These are phyloP conservation scores for Penicillium maclennaniae DNA, from an alignment of 495 filamentous ascomycete species.

Conservation along the genomic window DNA sequence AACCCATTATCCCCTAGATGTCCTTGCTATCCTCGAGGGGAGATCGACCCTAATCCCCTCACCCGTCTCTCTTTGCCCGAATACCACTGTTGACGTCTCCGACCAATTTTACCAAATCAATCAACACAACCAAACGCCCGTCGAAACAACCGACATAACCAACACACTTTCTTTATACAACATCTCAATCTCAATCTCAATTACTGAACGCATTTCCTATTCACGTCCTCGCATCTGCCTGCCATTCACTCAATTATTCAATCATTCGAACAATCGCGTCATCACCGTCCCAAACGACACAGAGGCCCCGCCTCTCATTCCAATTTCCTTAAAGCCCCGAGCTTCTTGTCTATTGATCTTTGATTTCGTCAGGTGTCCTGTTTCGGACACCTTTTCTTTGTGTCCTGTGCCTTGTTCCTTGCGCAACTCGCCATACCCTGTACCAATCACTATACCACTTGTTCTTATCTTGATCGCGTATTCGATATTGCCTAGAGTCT, in stretches of 20 bases:
- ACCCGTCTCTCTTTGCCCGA: neutral
- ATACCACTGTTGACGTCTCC: conserved; percentile 4
- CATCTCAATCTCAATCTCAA: neutral
- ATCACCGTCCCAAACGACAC: conserved; percentile 1
- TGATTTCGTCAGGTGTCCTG: neutral
- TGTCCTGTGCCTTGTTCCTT: conserved; percentile 8
- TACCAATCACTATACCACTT: conserved; percentile 34
- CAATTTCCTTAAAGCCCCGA: neutral
- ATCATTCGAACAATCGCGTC: neutral
- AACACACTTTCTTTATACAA: conserved; percentile 6
- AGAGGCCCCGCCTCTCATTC: neutral
- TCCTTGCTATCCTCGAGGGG: neutral
- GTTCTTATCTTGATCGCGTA: conserved; percentile 10
- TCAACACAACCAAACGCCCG: neutral
- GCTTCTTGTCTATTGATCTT: neutral
- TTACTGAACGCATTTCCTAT: conserved; percentile 8
- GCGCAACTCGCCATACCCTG: conserved; percentile 22
- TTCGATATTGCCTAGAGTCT: conserved; percentile 9
- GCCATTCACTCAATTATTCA: neutral
- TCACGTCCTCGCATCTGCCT: conserved; percentile 1
- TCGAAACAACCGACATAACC: conserved; percentile 1
- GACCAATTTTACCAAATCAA: conserved; percentile 2
- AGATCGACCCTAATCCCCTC: neutral
- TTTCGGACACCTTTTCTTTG: neutral
- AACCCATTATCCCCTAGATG: neutral